phyloP scores from a whole-genome alignment of 2,329 filamentous ascomycete species.

The Alternaria tenuissima region DNA sequence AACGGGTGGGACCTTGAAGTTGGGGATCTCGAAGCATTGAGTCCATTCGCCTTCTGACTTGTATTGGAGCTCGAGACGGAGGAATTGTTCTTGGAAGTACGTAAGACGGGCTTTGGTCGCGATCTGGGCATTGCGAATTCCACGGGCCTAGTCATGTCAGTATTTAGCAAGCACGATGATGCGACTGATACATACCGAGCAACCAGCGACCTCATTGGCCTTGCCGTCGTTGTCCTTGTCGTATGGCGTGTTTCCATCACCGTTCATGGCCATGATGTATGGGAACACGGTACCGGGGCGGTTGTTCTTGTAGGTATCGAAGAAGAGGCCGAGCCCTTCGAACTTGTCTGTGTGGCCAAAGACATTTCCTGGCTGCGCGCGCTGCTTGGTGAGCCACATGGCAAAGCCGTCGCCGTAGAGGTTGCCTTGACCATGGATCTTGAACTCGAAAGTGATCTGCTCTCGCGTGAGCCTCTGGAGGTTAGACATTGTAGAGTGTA shows the following conservation, averaged over 20 bases:
- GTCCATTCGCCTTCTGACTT: conserved; percentile 89
- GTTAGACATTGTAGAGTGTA: neutral
- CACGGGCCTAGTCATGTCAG: conserved; percentile 68
- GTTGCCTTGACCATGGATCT: conserved; percentile 86
- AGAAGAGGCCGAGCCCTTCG: conserved; percentile 92
- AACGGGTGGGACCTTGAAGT: conserved; percentile 77
- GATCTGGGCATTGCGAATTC: conserved; percentile 77
- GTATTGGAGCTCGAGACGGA: conserved; percentile 93
- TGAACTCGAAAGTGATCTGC: conserved; percentile 90
- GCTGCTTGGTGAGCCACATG: conserved; percentile 97
- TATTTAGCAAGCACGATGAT: neutral
- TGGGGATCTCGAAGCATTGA: conserved; percentile 78
- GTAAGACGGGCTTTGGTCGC: conserved; percentile 87
- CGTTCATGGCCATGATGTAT: conserved; percentile 98
- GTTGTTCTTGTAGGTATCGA: conserved; percentile 99
- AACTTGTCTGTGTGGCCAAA: conserved; percentile 90
- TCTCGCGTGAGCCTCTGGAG: conserved; percentile 37
- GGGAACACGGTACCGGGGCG: conserved; percentile 94
- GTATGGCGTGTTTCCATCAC: conserved; percentile 87
- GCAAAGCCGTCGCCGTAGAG: conserved; percentile 97
- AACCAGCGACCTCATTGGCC: conserved; percentile 89
- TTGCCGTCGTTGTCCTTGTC: conserved; percentile 96
- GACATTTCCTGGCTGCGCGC: conserved; percentile 79
- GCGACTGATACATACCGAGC: conserved; percentile 67
- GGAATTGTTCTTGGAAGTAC: conserved; percentile 94